Conservation (phyloP, 257 asterid species). For the Verbascum thapsus region DNA sequence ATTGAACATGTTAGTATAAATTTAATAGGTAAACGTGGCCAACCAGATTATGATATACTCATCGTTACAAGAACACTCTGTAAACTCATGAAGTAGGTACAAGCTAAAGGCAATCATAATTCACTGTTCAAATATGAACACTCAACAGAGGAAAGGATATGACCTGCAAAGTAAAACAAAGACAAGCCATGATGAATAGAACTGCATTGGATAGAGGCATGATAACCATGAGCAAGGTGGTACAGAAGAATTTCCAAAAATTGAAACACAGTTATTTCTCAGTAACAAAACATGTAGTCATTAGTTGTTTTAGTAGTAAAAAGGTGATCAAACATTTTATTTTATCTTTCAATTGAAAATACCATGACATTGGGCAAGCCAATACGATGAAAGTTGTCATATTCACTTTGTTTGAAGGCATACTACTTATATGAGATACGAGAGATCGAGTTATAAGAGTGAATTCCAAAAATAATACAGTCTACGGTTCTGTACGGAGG, state of each 20-base stretch:
- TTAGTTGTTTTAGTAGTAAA: neutral
- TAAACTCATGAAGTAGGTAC: slow-evolving; percentile 1
- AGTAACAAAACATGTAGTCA: neutral
- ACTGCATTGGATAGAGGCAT: slow-evolving; percentile 2
- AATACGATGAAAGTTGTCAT: neutral
- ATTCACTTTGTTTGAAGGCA: neutral
- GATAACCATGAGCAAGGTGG: neutral
- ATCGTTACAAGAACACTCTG: slow-evolving; percentile 4
- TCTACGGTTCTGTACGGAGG: neutral
- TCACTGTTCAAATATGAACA: slow-evolving; percentile 7
- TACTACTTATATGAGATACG: neutral
- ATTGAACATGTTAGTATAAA: slow-evolving; percentile 2
- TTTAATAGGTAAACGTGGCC: slow-evolving; percentile 15
- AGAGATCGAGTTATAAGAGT: too few relatives aligned
- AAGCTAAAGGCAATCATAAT: slow-evolving; percentile 10
- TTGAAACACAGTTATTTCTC: neutral
- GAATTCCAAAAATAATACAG: too few relatives aligned
- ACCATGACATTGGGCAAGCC: neutral
- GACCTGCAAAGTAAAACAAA: slow-evolving; percentile 71
- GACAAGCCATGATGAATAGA: slow-evolving; percentile 20
- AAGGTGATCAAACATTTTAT: neutral
- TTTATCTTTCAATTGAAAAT: neutral
- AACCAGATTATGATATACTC: neutral
- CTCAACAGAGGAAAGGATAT: slow-evolving; percentile 78
- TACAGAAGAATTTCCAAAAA: neutral